These are phyloP conservation scores for Russula emetica DNA, from an alignment of 768 basidiomycete species.

Conservation along the genomic window DNA sequence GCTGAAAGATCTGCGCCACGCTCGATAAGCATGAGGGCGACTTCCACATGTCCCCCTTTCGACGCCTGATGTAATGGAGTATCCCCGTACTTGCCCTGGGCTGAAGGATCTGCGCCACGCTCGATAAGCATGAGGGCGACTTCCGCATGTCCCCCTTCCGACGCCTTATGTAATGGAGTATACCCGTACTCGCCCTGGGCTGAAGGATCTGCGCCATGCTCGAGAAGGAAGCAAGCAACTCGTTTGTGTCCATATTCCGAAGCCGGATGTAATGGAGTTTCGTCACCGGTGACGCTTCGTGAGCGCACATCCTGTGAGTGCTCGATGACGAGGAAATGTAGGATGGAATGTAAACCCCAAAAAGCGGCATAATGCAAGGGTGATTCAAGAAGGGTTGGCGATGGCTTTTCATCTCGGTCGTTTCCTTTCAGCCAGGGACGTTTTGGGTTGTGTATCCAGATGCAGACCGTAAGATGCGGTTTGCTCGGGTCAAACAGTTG, in stretches of 20 bases:
- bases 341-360: neutral
- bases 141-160: no score
- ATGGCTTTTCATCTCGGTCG: neutral
- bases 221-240: neutral
- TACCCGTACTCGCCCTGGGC: no score
- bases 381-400: neutral
- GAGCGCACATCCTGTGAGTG: neutral
- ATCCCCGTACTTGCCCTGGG: no score
- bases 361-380: neutral
- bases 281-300: neutral
- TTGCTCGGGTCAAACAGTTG: neutral
- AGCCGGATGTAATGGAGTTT: neutral
- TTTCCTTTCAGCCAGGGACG: no score
- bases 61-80: no score
- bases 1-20: no score
- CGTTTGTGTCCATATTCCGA: neutral
- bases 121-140: no score
- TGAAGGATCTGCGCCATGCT: neutral
- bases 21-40: no score
- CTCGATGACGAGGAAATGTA: neutral
- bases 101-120: no score
- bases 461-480: neutral
- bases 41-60: no score
- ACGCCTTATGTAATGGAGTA: no score
- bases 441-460: neutral